A percentile compares a stretch with the other conserved stretches of the same genome.
Conservation (phyloP, 73 alveolate genomes). For the Strombidium stylifer region DNA sequence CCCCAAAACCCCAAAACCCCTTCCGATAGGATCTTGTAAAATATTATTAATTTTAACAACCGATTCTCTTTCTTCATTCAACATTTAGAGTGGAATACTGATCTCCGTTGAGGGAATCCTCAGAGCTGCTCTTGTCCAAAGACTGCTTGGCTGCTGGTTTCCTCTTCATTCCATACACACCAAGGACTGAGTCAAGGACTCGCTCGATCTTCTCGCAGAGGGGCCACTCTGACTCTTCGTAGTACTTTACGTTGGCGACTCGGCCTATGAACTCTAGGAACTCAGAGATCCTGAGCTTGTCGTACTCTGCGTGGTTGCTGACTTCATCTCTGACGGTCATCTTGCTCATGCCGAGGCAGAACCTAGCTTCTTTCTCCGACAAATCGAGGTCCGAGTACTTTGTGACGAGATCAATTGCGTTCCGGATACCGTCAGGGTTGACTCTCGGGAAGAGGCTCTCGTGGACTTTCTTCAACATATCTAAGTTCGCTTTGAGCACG, state of each 20-base stretch:
- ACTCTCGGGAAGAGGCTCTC: constrained; percentile 10
- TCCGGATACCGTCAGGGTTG: constrained; percentile 6
- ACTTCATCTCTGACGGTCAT: constrained; percentile 50
- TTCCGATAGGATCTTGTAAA: no score
- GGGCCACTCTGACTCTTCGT: neutral
- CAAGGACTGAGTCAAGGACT: constrained; percentile 4
- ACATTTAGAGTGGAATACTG: no score
- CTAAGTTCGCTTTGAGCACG: constrained; percentile 27
- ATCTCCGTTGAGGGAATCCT: no score
- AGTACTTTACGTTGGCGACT: constrained; percentile 22
- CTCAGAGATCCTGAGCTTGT: constrained; percentile 42
- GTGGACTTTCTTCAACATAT: constrained; percentile 26
- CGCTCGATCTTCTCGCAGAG: constrained; percentile 10
- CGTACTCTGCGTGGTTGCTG: constrained; percentile 12
- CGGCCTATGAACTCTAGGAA: constrained; percentile 54
- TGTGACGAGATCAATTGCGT: constrained; percentile 12
- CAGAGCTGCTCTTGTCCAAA: no score
- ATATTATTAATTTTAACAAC: no score
- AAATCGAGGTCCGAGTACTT: neutral
- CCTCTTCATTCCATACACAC: constrained; percentile 15
- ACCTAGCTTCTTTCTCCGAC: constrained; percentile 17
- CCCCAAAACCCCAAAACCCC: no score
- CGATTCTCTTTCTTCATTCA: no score
- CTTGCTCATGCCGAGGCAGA: constrained; percentile 44
- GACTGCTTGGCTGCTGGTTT: no score